Percentiles rank a stretch among this genome's conserved stretches.
phyloP scores from a whole-genome alignment of 2,329 filamentous ascomycete genomes.

The Exophiala sp. region DNA sequence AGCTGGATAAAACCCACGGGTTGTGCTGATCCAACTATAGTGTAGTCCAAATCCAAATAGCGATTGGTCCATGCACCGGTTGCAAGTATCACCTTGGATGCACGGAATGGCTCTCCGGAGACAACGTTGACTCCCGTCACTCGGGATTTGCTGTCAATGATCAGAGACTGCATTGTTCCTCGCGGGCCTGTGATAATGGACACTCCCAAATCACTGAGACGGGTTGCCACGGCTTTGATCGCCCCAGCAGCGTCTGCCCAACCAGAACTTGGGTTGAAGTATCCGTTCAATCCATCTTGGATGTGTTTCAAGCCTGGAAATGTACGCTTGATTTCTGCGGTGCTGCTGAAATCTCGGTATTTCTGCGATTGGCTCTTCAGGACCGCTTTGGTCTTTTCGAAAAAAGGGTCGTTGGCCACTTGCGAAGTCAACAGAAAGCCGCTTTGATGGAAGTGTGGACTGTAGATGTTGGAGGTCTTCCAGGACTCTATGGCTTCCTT shows the following conservation, averaged over 20 bases:
- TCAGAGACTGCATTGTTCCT: constrained; percentile 24
- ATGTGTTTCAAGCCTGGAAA: neutral
- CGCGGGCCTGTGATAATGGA: constrained; percentile 3
- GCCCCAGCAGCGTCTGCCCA: constrained; percentile 42
- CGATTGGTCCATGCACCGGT: constrained; percentile 83
- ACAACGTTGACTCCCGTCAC: constrained; percentile 2
- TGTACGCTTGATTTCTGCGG: neutral
- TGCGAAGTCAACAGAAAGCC: constrained; percentile 38
- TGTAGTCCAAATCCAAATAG: constrained; percentile 72
- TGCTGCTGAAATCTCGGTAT: constrained; percentile 8
- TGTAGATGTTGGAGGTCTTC: constrained; percentile 1
- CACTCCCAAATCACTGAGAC: neutral
- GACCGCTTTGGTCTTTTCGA: neutral
- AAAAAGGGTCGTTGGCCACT: neutral
- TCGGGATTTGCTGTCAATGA: constrained; percentile 20
- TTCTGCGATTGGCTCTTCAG: constrained; percentile 24
- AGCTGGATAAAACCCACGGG: constrained; percentile 74
- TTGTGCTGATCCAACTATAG: constrained; percentile 72
- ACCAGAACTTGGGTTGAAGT: constrained; percentile 44
- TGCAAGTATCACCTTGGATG: constrained; percentile 57
- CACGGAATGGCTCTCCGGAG: neutral
- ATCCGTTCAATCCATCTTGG: constrained; percentile 30
- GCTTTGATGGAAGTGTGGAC: constrained; percentile 36
- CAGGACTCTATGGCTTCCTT: constrained; percentile 56
- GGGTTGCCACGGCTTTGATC: neutral